Conservation (phyloP, 2,329 filamentous ascomycete genomes). For the Sarocladiaceae sp. region DNA sequence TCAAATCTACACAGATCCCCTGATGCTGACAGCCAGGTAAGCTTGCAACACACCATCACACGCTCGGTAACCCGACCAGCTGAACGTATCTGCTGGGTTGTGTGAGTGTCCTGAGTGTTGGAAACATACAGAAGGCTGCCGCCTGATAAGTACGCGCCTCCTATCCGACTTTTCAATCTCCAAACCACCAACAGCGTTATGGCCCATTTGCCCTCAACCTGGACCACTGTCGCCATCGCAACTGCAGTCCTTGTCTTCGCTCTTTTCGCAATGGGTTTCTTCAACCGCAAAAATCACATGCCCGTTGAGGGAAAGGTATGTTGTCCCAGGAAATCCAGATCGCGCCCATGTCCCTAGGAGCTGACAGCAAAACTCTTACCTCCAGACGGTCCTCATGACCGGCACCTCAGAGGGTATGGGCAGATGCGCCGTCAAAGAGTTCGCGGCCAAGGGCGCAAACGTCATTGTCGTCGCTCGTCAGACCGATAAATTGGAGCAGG, state of each 20-base stretch:
- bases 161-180: background rate
- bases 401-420: slow-evolving; percentile 94
- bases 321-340: slow-evolving; percentile 1
- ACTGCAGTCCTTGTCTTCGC: slow-evolving; percentile 20
- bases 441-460: slow-evolving; percentile 79
- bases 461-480: slow-evolving; percentile 80
- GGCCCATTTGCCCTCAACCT: background rate
- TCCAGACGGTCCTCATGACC: slow-evolving; percentile 78
- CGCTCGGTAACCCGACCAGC: too few species aligned
- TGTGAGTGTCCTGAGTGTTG: too few species aligned
- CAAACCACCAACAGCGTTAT: background rate
- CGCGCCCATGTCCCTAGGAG: background rate
- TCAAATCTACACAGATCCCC: too few species aligned
- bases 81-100: too few species aligned
- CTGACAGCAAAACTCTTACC: background rate
- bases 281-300: slow-evolving; percentile 62
- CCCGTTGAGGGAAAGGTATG: slow-evolving; percentile 75
- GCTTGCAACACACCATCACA: too few species aligned
- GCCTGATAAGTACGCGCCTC: too few species aligned
- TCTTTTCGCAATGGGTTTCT: slow-evolving; percentile 57
- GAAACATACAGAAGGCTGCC: too few species aligned
- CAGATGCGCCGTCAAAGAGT: slow-evolving; percentile 62
- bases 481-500: slow-evolving; percentile 63
- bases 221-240: background rate
- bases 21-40: too few species aligned